These are phyloP conservation scores for Fragaria iinumae DNA, from an alignment of 306 rosid species.

Conservation along the genomic window DNA sequence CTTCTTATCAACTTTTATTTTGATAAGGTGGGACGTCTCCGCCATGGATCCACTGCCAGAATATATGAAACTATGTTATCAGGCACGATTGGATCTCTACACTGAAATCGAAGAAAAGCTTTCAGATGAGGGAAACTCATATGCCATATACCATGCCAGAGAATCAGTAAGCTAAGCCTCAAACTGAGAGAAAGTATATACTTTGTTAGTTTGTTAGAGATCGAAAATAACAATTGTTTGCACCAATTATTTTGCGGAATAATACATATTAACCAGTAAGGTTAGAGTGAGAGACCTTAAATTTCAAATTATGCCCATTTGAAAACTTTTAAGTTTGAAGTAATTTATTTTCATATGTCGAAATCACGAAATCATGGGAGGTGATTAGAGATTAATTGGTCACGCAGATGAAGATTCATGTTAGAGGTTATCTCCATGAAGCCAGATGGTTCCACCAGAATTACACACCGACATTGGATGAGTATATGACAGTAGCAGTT, in stretches of 20 bases:
- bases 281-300: no score
- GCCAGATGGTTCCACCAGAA: slow-evolving; percentile 40
- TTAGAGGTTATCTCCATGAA: slow-evolving; percentile 28
- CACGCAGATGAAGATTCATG: slow-evolving; percentile 25
- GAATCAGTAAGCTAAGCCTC: neutral
- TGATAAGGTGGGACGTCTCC: neutral
- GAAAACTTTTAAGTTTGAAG: no score
- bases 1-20: neutral
- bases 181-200: no score
- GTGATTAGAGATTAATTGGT: neutral
- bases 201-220: no score
- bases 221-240: no score
- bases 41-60: neutral
- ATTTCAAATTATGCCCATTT: no score
- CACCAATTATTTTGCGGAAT: no score
- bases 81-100: neutral
- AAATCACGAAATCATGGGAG: no score
- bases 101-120: neutral
- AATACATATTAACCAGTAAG: no score
- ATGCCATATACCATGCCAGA: neutral
- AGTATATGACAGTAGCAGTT: slow-evolving; percentile 22
- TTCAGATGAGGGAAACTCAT: neutral
- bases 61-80: neutral
- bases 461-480: slow-evolving; percentile 33
- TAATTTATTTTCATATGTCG: no score